Percentiles rank a stretch among this genome's conserved stretches.
These are phyloP conservation scores for Pseudozyma flocculosa DNA, from an alignment of 1,284 basidiomycete species.

Conservation along the genomic window DNA sequence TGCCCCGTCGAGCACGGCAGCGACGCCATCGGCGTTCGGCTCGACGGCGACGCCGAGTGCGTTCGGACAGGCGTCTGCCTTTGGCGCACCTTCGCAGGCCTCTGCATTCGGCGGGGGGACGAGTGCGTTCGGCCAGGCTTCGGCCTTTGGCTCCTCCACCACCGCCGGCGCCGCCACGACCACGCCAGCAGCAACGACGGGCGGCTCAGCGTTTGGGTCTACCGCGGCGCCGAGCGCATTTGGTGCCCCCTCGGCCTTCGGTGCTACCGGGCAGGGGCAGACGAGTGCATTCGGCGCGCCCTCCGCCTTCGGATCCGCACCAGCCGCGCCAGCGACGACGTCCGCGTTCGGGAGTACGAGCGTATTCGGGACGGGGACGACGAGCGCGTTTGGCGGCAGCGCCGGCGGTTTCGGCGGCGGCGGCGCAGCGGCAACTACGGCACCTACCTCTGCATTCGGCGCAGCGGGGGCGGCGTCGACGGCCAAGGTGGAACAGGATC, in stretches of 20 bases:
- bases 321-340: too few species aligned
- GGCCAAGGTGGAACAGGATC: constrained; percentile 5
- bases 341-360: too few species aligned
- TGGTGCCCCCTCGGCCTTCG: constrained; percentile 8
- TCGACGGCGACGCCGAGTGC: constrained; percentile 4
- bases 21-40: not conserved
- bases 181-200: too few species aligned
- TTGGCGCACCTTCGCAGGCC: constrained; percentile 4
- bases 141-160: constrained; percentile 4
- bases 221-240: not conserved
- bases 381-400: not conserved
- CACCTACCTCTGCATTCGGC: not conserved
- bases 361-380: not conserved
- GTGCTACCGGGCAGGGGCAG: not conserved
- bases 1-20: not conserved
- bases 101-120: not conserved
- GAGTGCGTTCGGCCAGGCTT: constrained; percentile 18
- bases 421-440: too few species aligned
- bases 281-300: not conserved
- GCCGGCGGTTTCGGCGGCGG: not conserved
- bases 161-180: constrained; percentile 8
- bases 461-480: too few species aligned
- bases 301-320: not conserved
- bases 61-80: constrained; percentile 14
- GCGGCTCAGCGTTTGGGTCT: constrained; percentile 6